A percentile compares a stretch with the other conserved stretches of the same genome.
Conservation (phyloP, 2,329 filamentous ascomycete species). For the Colletotrichum theobromicola region DNA sequence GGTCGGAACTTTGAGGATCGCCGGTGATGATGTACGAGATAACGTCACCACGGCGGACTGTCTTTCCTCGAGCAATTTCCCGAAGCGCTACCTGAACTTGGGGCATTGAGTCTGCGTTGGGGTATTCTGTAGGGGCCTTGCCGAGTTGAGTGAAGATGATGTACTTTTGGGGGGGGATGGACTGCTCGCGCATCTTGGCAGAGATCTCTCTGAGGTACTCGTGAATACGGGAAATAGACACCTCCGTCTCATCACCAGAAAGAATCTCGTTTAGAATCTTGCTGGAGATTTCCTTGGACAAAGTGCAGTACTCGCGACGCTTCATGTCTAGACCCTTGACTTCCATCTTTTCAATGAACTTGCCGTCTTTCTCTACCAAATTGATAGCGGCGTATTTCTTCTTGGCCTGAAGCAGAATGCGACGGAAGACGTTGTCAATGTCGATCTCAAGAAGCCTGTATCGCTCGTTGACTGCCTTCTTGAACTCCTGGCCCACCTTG, state of each 20-base stretch:
- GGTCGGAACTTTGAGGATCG: constrained; percentile 69
- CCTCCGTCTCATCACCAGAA: constrained; percentile 89
- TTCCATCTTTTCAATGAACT: constrained; percentile 92
- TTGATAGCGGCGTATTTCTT: constrained; percentile 99
- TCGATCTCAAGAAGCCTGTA: constrained; percentile 96
- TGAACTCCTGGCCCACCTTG: constrained; percentile 93
- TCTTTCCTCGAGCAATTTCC: constrained; percentile 85
- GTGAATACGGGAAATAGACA: constrained; percentile 87
- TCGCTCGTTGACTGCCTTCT: constrained; percentile 89
- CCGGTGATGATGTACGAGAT: constrained; percentile 94
- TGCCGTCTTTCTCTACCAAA: constrained; percentile 86
- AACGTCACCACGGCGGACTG: constrained; percentile 90
- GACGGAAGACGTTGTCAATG: constrained; percentile 95
- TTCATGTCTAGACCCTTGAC: constrained; percentile 99
- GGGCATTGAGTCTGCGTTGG: constrained; percentile 93
- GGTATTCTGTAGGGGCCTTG: constrained; percentile 91
- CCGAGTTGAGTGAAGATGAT: constrained; percentile 98
- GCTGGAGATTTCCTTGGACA: constrained; percentile 94
- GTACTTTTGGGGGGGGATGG: constrained; percentile 83
- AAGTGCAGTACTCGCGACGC: constrained; percentile 91
- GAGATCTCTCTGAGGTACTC: constrained; percentile 89
- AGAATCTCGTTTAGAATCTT: constrained; percentile 92
- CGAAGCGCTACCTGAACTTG: constrained; percentile 95
- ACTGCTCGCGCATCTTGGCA: constrained; percentile 81
- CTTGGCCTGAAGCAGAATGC: constrained; percentile 93